These are phyloP conservation scores for Schizosaccharomyces pombe DNA, from an alignment of 805 yeast species.

Conservation along the genomic window DNA sequence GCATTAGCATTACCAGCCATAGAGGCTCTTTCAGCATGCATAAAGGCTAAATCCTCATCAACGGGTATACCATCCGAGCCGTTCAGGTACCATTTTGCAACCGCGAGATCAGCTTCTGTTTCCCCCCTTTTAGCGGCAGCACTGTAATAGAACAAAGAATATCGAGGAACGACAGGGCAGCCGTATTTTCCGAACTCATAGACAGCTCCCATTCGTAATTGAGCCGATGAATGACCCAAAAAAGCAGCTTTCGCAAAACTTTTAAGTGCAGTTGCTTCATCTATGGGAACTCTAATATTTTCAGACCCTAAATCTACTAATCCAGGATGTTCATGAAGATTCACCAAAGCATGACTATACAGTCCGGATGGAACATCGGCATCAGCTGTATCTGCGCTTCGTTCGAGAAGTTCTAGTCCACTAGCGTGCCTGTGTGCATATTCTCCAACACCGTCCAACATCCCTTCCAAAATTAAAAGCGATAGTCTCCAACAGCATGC, in stretches of 20 bases:
- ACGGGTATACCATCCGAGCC: slow-evolving; percentile 30
- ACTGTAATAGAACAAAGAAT: slow-evolving; percentile 10
- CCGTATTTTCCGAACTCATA: slow-evolving; percentile 8
- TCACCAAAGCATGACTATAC: slow-evolving; percentile 17
- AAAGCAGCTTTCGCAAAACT: slow-evolving; percentile 16
- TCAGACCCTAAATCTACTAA: background rate
- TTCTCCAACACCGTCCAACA: slow-evolving; percentile 1
- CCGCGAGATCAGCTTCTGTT: slow-evolving; percentile 17
- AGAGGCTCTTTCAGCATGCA: slow-evolving; percentile 44
- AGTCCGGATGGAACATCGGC: slow-evolving; percentile 20
- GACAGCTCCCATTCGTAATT: slow-evolving; percentile 9
- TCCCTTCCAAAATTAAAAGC: slow-evolving; percentile 10
- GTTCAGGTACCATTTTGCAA: slow-evolving; percentile 39
- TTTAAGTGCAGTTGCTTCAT: slow-evolving; percentile 6
- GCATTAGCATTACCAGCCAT: slow-evolving; percentile 37
- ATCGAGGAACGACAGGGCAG: slow-evolving; percentile 9
- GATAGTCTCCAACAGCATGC: slow-evolving; percentile 20
- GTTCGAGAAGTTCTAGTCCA: slow-evolving; percentile 15
- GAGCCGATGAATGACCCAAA: slow-evolving; percentile 15
- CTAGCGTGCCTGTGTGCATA: slow-evolving; percentile 8
- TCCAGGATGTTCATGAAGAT: slow-evolving; percentile 15
- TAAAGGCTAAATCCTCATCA: slow-evolving; percentile 40
- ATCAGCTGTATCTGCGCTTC: slow-evolving; percentile 15
- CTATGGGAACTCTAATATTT: background rate
- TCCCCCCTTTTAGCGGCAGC: slow-evolving; percentile 13